Percentiles rank a stretch among this genome's conserved stretches.
phyloP scores from a whole-genome alignment of 2,329 filamentous ascomycete species.

The Ceratocystis huliohia region DNA sequence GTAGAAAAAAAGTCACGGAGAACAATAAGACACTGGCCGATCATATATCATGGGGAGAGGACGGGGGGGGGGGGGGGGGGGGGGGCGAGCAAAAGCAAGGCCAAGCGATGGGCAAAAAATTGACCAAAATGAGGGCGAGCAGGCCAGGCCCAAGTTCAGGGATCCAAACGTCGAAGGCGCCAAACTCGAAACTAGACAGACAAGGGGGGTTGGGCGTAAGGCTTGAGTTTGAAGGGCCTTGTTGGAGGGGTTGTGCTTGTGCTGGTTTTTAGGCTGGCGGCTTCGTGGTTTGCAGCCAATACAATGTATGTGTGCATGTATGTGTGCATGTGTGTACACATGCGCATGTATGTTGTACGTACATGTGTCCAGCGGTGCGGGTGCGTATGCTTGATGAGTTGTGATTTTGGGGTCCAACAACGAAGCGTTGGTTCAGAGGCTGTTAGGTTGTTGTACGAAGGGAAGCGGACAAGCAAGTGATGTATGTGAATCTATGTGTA shows the following conservation, averaged over 20 bases:
- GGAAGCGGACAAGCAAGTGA: too few relatives aligned
- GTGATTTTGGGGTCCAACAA: background rate
- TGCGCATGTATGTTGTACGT: background rate
- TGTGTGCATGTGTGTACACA: slow-evolving; percentile 3
- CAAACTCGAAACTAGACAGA: background rate
- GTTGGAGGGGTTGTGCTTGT: background rate
- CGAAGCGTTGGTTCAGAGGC: background rate
- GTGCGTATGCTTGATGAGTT: slow-evolving; percentile 2
- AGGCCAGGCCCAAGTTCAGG: background rate
- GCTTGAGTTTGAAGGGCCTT: background rate
- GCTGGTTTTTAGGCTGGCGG: background rate
- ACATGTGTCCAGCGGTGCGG: slow-evolving; percentile 3
- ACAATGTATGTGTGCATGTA: background rate
- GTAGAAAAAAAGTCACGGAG: slow-evolving; percentile 16
- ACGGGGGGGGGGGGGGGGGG: background rate
- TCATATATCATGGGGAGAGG: slow-evolving; percentile 16
- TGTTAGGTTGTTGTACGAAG: background rate
- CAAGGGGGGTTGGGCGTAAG: slow-evolving; percentile 4
- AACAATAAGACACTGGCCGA: slow-evolving; percentile 21
- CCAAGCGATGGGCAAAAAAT: slow-evolving; percentile 6
- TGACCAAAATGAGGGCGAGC: slow-evolving; percentile 2
- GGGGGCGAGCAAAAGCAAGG: slow-evolving; percentile 3
- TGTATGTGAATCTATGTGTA: background rate
- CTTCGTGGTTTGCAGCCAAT: background rate
- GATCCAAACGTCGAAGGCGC: slow-evolving; percentile 2